These are phyloP conservation scores for Aspergillus sparsus DNA, from an alignment of 495 filamentous ascomycete species.

Conservation along the genomic window DNA sequence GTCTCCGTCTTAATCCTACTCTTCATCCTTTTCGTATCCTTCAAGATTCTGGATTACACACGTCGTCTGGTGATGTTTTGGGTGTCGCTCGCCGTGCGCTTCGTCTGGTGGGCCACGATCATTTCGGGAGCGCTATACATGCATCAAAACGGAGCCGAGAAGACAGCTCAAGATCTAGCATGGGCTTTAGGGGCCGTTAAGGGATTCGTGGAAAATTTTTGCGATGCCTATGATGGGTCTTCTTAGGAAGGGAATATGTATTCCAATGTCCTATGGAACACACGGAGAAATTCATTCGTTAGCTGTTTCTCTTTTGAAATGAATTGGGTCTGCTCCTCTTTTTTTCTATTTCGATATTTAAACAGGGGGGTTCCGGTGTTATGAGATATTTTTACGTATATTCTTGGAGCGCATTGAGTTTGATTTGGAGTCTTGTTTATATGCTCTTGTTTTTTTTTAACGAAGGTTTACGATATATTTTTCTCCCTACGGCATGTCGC, in stretches of 20 bases:
- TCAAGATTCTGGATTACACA: constrained; percentile 68
- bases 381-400: not conserved
- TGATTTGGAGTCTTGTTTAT: too few species aligned
- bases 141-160: constrained; percentile 64
- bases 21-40: constrained; percentile 57
- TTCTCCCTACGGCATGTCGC: too few species aligned
- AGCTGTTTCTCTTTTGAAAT: not conserved
- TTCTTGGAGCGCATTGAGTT: not conserved
- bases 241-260: not conserved
- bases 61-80: constrained; percentile 72
- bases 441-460: too few species aligned
- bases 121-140: constrained; percentile 53
- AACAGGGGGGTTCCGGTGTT: not conserved
- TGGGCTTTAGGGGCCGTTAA: constrained; percentile 54
- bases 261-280: constrained; percentile 6
- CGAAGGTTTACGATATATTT: too few species aligned
- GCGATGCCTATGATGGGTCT: constrained; percentile 5
- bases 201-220: constrained; percentile 60
- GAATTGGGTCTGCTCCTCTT: not conserved
- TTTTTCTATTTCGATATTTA: not conserved
- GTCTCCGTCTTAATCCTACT: constrained; percentile 58
- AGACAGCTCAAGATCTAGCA: constrained; percentile 57
- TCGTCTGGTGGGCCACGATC: constrained; percentile 61
- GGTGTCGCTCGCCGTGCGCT: constrained; percentile 58
- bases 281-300: constrained; percentile 6